Conservation (phyloP, 75 land plant species). For the Pinus tabuliformis region DNA sequence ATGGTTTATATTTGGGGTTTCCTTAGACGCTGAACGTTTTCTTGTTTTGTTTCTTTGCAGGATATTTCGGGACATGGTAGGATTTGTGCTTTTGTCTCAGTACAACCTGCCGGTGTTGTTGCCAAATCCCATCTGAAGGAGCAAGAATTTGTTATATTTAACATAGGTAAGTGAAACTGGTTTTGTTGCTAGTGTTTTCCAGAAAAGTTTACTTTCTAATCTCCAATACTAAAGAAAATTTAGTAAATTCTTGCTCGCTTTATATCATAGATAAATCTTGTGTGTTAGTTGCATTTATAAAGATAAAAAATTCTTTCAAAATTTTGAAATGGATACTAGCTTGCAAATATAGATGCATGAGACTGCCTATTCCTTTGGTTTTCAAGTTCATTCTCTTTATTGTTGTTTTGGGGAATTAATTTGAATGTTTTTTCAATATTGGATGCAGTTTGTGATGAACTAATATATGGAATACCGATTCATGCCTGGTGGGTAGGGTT, state of each 20-base stretch:
- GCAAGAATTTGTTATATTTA: constrained; percentile 64
- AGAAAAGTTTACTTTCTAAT: constrained; percentile 18
- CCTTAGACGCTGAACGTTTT: neutral
- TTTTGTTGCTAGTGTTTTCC: constrained; percentile 18
- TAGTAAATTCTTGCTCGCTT: neutral
- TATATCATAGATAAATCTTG: neutral
- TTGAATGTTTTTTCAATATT: constrained; percentile 4
- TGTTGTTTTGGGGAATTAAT: neutral
- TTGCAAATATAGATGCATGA: neutral
- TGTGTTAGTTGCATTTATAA: neutral
- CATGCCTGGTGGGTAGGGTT: constrained; percentile 76
- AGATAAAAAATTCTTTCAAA: neutral
- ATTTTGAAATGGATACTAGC: neutral
- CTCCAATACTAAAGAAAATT: constrained; percentile 22
- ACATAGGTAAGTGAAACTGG: constrained; percentile 59
- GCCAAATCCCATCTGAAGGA: constrained; percentile 51
- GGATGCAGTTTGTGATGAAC: constrained; percentile 76
- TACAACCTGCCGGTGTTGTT: constrained; percentile 75
- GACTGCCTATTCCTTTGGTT: neutral
- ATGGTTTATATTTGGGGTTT: neutral
- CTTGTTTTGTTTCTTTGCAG: constrained; percentile 10
- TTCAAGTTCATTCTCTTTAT: neutral
- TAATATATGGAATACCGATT: constrained; percentile 62
- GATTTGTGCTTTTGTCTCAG: constrained; percentile 44
- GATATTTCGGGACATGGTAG: constrained; percentile 10